A percentile compares a stretch with the other conserved stretches of the same genome.
Evolutionary conservation across 805 yeast species (phyloP).

Genomic region (Yamadazyma akitaensis): DNA sequence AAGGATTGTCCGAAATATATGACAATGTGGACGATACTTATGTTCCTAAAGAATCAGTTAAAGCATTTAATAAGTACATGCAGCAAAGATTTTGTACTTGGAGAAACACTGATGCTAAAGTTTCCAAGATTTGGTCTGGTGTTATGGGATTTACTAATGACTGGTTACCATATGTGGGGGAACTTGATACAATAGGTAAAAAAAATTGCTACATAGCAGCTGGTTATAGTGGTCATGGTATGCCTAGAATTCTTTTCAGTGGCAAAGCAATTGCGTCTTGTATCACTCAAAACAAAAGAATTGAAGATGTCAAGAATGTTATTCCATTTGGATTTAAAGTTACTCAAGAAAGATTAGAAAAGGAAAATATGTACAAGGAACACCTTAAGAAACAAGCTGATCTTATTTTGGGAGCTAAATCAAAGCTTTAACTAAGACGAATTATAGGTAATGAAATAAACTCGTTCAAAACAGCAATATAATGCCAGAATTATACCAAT

Average conservation of each 20-base stretch:
- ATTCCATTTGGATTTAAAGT: constrained; percentile 9
- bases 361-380: constrained; percentile 1
- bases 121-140: constrained; percentile 41
- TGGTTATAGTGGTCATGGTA: constrained; percentile 52
- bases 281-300: constrained; percentile 8
- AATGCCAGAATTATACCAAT: no score
- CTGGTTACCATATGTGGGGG: constrained; percentile 42
- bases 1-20: constrained; percentile 17
- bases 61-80: constrained; percentile 28
- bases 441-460: neutral
- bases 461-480: no score
- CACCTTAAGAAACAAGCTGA: neutral
- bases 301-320: constrained; percentile 4
- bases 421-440: neutral
- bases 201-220: constrained; percentile 38
- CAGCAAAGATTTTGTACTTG: constrained; percentile 27
- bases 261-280: constrained; percentile 39
- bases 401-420: no score
- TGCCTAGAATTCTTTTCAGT: constrained; percentile 43
- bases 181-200: constrained; percentile 19
- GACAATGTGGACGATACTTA: constrained; percentile 33
- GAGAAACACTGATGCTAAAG: constrained; percentile 22
- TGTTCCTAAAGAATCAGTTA: constrained; percentile 17
- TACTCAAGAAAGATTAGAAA: constrained; percentile 6
- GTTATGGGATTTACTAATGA: constrained; percentile 46